Conservation (phyloP, 305 asterid genomes). For the Caryopteris hybrid region DNA sequence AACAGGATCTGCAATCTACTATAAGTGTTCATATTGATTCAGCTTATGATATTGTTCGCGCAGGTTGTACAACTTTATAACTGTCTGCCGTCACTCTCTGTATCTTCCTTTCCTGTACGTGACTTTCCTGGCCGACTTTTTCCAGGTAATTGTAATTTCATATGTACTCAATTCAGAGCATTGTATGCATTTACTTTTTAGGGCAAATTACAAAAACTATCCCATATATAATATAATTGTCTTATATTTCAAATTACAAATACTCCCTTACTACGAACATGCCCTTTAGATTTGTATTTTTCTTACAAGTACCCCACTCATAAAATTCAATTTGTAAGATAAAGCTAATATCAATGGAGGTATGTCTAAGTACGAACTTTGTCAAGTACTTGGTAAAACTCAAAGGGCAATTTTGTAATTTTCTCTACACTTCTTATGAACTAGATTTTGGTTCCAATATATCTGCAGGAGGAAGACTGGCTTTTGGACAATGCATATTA, state of each 20-base stretch:
- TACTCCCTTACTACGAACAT: not conserved
- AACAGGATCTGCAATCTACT: not conserved
- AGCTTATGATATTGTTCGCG: constrained; percentile 13
- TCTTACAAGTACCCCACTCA: not conserved
- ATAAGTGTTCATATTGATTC: not conserved
- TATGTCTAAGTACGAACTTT: not conserved
- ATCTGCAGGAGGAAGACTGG: constrained; percentile 89
- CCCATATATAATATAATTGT: not conserved
- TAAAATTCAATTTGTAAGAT: not conserved
- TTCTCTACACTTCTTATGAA: not conserved
- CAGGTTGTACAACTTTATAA: constrained; percentile 64
- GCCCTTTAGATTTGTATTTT: not conserved
- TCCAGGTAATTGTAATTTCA: constrained; percentile 49
- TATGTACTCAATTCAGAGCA: not conserved
- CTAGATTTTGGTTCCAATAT: not conserved
- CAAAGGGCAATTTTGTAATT: not conserved
- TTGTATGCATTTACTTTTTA: not conserved
- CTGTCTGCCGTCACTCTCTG: constrained; percentile 57
- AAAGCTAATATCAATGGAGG: not conserved
- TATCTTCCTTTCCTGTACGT: constrained; percentile 68
- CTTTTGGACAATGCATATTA: constrained; percentile 84
- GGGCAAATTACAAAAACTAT: not conserved
- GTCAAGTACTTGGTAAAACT: not conserved
- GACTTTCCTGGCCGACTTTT: constrained; percentile 68
- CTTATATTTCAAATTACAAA: not conserved